Evolutionary conservation across 495 filamentous ascomycete species (phyloP).

Genomic region (Melanomma pulvis-pyrius): DNA sequence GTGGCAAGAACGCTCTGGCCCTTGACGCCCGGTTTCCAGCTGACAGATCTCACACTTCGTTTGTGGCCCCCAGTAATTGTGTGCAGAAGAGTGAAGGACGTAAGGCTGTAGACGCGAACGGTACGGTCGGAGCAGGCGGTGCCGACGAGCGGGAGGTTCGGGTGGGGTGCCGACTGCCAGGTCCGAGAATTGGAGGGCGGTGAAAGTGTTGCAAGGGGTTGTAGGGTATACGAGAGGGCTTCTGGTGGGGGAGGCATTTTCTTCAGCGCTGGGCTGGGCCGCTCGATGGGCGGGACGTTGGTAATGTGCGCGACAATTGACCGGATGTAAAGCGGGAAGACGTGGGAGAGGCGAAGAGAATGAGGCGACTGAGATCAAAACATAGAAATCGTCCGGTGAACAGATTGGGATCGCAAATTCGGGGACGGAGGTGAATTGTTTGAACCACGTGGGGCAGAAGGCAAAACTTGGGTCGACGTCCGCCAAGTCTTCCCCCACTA

Average conservation of each 20-base stretch:
- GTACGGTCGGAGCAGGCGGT: constrained; percentile 84
- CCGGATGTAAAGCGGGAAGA: neutral
- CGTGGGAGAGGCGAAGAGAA: neutral
- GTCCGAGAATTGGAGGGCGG: constrained; percentile 75
- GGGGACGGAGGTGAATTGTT: neutral
- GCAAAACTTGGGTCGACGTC: neutral
- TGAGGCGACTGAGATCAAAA: neutral
- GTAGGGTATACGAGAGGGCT: constrained; percentile 16
- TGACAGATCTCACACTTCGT: constrained; percentile 74
- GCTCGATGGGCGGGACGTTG: neutral
- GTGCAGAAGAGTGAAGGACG: constrained; percentile 73
- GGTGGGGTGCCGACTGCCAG: constrained; percentile 85
- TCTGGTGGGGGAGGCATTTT: constrained; percentile 31
- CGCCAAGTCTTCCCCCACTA: neutral
- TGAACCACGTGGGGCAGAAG: neutral
- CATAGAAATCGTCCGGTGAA: neutral
- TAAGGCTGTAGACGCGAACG: constrained; percentile 84
- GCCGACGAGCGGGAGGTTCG: constrained; percentile 82
- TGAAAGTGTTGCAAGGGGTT: constrained; percentile 55
- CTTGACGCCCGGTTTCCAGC: constrained; percentile 74
- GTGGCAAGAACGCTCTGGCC: constrained; percentile 80
- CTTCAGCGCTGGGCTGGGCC: neutral
- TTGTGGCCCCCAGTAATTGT: constrained; percentile 86
- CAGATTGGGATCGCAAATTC: neutral
- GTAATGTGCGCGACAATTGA: neutral